Percentiles rank a stretch among this genome's conserved stretches.
Conservation (phyloP, 345 rosid genomes). For the Bruguiera gymnorhiza region DNA sequence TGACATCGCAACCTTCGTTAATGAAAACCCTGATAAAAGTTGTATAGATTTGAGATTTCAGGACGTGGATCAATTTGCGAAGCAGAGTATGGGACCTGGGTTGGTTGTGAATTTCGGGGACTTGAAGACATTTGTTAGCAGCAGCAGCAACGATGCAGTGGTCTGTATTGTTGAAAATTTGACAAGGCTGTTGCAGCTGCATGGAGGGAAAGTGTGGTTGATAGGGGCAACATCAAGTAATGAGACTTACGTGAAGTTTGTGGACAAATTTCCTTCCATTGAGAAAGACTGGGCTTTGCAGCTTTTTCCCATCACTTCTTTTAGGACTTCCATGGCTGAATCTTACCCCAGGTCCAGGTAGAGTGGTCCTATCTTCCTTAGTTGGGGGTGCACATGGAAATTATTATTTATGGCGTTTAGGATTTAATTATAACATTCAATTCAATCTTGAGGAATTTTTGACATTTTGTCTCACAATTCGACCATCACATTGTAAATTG, state of each 20-base stretch:
- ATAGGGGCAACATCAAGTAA: constrained; percentile 58
- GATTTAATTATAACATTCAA: not conserved
- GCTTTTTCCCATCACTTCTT: constrained; percentile 63
- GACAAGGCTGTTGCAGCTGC: constrained; percentile 42
- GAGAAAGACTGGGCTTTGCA: constrained; percentile 86
- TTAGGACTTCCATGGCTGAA: constrained; percentile 41
- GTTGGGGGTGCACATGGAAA: not conserved
- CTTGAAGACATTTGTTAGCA: constrained; percentile 35
- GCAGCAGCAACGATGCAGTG: constrained; percentile 19
- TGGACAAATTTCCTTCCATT: constrained; percentile 44
- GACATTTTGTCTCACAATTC: constrained; percentile 11
- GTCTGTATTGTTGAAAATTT: constrained; percentile 42
- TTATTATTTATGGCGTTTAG: not conserved
- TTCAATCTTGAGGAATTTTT: no score
- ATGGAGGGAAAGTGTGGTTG: constrained; percentile 51
- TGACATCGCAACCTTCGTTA: constrained; percentile 33
- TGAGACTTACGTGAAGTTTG: constrained; percentile 55
- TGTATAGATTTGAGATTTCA: constrained; percentile 34
- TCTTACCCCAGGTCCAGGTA: constrained; percentile 71
- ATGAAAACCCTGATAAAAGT: constrained; percentile 31
- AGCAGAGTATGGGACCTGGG: constrained; percentile 45
- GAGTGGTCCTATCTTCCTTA: constrained; percentile 1
- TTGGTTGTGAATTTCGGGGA: constrained; percentile 63
- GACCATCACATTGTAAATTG: constrained; percentile 5
- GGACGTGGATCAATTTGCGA: constrained; percentile 40